phyloP scores from a whole-genome alignment of 345 rosid genomes.

The Clausena lansium region DNA sequence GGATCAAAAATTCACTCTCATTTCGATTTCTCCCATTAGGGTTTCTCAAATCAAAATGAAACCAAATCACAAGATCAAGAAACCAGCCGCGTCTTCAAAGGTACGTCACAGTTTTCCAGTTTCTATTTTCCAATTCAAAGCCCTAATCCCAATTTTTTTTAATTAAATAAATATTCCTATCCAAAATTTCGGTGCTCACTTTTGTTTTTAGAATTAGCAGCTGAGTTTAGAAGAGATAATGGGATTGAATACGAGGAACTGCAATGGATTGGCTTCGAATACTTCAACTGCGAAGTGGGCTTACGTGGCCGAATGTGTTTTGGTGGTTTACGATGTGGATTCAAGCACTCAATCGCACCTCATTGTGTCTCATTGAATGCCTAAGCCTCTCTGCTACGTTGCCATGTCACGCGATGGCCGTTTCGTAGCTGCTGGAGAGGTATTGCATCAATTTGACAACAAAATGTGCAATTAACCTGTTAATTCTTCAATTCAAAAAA shows the following conservation, averaged over 20 bases:
- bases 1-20: neutral
- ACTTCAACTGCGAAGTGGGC: conserved; percentile 41
- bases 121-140: neutral
- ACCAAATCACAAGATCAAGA: conserved; percentile 43
- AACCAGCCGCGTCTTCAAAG: conserved; percentile 50
- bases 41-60: conserved; percentile 35
- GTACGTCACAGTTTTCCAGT: conserved; percentile 16
- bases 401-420: conserved; percentile 62
- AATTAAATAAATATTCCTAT: neutral
- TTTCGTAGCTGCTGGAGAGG: conserved; percentile 81
- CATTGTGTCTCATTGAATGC: conserved; percentile 55
- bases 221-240: conserved; percentile 59
- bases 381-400: conserved; percentile 64
- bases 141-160: neutral
- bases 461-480: neutral
- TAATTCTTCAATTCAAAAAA: no score
- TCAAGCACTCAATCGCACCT: conserved; percentile 61
- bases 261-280: conserved; percentile 64
- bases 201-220: conserved; percentile 25
- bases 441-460: conserved; percentile 10
- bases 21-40: conserved; percentile 2
- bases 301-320: conserved; percentile 80
- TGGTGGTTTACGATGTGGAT: conserved; percentile 56
- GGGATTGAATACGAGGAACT: conserved; percentile 63
- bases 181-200: neutral